Evolutionary conservation across 179 eudicot genomes (phyloP).

Genomic region (Nepenthes alata): DNA sequence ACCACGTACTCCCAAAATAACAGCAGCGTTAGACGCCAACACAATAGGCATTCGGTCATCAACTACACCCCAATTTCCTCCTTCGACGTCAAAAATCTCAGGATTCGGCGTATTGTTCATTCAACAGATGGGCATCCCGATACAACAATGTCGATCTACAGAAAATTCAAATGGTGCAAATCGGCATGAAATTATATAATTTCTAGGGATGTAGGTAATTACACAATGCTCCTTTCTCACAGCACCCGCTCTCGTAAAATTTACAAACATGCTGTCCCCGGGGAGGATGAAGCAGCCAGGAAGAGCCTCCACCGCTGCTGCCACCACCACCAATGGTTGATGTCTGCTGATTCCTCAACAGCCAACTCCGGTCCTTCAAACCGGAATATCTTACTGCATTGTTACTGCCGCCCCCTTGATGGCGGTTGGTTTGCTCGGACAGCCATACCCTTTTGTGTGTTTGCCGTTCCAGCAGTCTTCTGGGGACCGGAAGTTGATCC

Average conservation of each 20-base stretch:
- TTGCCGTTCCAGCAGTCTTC: conserved; percentile 3
- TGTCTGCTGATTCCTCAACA: conserved; percentile 18
- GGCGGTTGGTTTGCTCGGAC: no score
- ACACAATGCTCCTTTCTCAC: conserved; percentile 61
- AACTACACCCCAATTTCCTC: no score
- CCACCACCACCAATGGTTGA: conserved; percentile 25
- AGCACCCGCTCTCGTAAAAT: conserved; percentile 52
- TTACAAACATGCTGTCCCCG: conserved; percentile 57
- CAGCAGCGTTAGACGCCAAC: no score
- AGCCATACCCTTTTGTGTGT: conserved; percentile 5
- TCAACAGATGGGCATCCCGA: conserved; percentile 1
- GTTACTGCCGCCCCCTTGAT: no score
- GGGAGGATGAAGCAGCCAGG: conserved; percentile 12
- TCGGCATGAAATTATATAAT: conserved; percentile 22
- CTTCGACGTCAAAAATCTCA: no score
- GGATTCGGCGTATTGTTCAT: no score
- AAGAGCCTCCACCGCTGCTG: conserved; percentile 21
- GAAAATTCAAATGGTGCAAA: conserved; percentile 21
- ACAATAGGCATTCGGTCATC: no score
- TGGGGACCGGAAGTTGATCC: conserved; percentile 22
- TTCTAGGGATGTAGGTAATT: conserved; percentile 38
- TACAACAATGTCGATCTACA: conserved; percentile 34
- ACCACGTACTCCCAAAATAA: no score
- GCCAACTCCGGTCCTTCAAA: conserved; percentile 8
- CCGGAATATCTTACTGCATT: no score